Evolutionary conservation across 1,284 basidiomycete genomes (phyloP).

Genomic region (Puccinia novopanici): DNA sequence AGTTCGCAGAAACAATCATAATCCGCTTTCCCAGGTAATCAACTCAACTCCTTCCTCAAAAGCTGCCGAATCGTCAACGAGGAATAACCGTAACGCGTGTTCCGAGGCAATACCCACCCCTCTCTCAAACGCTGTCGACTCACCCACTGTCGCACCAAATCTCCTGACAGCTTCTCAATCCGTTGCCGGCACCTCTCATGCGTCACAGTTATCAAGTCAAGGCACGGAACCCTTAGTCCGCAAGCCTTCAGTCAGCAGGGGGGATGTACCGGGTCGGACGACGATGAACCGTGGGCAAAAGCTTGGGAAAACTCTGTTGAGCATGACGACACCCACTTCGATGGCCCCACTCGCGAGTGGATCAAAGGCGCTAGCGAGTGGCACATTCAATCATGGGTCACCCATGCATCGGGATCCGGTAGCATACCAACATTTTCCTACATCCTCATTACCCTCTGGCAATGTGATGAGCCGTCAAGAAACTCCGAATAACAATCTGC

Average conservation of each 20-base stretch:
- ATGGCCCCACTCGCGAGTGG: not conserved
- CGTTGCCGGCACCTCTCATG: not conserved
- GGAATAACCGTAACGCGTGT: not conserved
- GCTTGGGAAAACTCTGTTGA: not conserved
- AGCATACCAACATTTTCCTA: too few relatives aligned
- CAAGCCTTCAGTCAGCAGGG: not conserved
- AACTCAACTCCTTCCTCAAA: not conserved
- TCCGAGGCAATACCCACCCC: not conserved
- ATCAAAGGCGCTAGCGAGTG: not conserved
- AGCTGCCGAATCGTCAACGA: not conserved
- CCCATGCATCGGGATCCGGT: not conserved
- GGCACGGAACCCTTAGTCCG: not conserved
- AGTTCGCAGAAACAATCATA: not conserved
- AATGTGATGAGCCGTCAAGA: not conserved
- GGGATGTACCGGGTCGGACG: slow-evolving; percentile 13
- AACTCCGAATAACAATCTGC: not conserved
- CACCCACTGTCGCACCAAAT: not conserved
- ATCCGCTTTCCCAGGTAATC: not conserved
- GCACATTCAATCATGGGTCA: not conserved
- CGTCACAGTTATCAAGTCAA: not conserved
- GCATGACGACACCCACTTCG: not conserved
- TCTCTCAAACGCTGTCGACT: not conserved
- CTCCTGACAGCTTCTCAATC: not conserved
- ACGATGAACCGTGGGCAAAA: slow-evolving; percentile 17
- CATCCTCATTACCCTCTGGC: not conserved